phyloP scores from a whole-genome alignment of 208 protist genomes.

The Eutreptiella sp. region DNA sequence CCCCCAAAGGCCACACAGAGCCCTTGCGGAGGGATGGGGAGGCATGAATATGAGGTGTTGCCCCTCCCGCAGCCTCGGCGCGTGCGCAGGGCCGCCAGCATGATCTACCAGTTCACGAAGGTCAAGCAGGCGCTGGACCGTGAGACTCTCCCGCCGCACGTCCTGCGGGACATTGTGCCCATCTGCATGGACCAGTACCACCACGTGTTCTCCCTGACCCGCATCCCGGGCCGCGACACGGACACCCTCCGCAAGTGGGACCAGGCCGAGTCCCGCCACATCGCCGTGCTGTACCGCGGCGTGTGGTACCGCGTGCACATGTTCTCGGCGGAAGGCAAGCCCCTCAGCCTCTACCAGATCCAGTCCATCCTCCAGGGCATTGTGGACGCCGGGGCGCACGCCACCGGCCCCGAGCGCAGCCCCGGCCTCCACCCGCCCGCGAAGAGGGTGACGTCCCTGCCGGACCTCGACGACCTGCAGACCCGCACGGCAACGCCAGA shows the following conservation, averaged over 20 bases:
- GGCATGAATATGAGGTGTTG: too few species aligned
- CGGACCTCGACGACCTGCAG: too few species aligned
- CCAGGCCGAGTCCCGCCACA: constrained; percentile 47
- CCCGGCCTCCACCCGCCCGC: too few species aligned
- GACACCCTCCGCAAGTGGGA: constrained; percentile 55
- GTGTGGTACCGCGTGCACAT: constrained; percentile 56
- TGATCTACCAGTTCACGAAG: constrained; percentile 52
- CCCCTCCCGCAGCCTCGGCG: too few species aligned
- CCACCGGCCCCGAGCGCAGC: too few species aligned
- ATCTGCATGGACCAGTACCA: constrained; percentile 74
- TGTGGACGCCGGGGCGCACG: constrained; percentile 34
- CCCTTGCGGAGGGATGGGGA: too few species aligned
- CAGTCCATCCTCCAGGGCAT: constrained; percentile 21
- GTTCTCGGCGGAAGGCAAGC: constrained; percentile 37
- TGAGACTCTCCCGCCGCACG: constrained; percentile 48
- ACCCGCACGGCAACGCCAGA: too few species aligned
- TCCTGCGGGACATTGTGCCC: constrained; percentile 49
- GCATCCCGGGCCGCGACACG: constrained; percentile 66
- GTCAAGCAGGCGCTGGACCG: constrained; percentile 57
- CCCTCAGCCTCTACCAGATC: constrained; percentile 41
- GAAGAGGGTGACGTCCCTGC: too few species aligned
- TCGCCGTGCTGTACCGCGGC: constrained; percentile 61
- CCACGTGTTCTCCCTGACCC: constrained; percentile 64
- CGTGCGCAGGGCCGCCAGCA: constrained; percentile 57
- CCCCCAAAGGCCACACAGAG: too few species aligned